Evolutionary conservation across 768 basidiomycete genomes (phyloP).

Genomic region (Obba rivulosa): DNA sequence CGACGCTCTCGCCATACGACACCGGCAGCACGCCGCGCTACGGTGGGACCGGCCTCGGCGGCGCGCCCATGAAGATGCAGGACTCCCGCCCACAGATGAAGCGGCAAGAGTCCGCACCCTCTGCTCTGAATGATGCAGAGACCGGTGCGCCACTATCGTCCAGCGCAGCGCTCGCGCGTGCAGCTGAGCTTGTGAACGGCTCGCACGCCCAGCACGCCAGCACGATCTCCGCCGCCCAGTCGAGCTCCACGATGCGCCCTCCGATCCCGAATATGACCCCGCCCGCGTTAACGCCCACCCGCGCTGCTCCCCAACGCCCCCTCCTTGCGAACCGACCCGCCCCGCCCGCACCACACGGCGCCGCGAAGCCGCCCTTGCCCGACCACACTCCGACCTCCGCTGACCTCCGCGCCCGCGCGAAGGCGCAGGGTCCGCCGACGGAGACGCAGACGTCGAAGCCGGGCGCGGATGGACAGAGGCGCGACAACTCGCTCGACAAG

Average conservation of each 20-base stretch:
- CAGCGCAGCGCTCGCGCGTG: slow-evolving; percentile 45
- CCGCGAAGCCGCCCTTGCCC: slow-evolving; percentile 29
- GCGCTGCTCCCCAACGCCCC: slow-evolving; percentile 69
- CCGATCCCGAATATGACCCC: slow-evolving; percentile 25
- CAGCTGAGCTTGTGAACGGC: slow-evolving; percentile 61
- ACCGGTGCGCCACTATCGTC: slow-evolving; percentile 18
- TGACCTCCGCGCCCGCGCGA: slow-evolving; percentile 61
- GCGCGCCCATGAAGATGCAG: slow-evolving; percentile 41
- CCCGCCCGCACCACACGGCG: slow-evolving; percentile 38
- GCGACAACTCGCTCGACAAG: slow-evolving; percentile 45
- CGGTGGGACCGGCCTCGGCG: slow-evolving; percentile 89
- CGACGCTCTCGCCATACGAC: slow-evolving; percentile 29
- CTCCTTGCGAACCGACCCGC: slow-evolving; percentile 50
- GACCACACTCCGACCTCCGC: slow-evolving; percentile 58
- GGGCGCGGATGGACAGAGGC: slow-evolving; percentile 30
- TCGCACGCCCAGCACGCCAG: slow-evolving; percentile 38
- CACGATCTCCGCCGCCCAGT: slow-evolving; percentile 32
- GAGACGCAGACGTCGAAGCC: slow-evolving; percentile 26
- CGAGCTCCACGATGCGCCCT: slow-evolving; percentile 22
- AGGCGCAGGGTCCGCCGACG: slow-evolving; percentile 47
- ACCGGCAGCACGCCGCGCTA: slow-evolving; percentile 60
- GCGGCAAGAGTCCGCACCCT: slow-evolving; percentile 44
- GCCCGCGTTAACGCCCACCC: slow-evolving; percentile 44
- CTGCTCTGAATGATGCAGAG: slow-evolving; percentile 26
- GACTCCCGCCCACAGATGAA: slow-evolving; percentile 31